These are phyloP conservation scores for Oehlia diaphana DNA, from an alignment of 192 early-diverging fungal species.

Conservation along the genomic window DNA sequence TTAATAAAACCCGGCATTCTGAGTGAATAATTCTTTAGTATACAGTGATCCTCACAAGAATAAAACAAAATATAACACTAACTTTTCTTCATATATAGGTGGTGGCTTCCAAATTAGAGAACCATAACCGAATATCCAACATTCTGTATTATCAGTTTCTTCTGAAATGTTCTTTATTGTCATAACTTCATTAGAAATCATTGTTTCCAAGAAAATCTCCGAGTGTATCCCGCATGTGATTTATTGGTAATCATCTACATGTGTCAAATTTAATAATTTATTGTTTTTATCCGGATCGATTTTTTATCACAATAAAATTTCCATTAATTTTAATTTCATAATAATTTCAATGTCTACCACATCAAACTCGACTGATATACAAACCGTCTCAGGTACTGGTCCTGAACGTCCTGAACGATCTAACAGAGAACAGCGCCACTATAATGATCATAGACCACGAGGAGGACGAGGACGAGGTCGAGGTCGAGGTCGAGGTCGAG, in stretches of 20 bases:
- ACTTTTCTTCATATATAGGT: conserved; percentile 52
- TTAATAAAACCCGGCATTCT: conserved; percentile 65
- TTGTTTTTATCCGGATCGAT: neutral
- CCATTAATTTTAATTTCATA: neutral
- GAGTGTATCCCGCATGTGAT: neutral
- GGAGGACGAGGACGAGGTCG: no score
- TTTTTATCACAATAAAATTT: neutral
- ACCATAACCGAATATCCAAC: conserved; percentile 62
- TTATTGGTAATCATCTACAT: neutral
- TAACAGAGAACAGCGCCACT: neutral
- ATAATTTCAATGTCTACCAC: neutral
- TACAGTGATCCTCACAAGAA: neutral
- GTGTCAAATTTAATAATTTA: no score
- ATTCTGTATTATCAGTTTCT: neutral
- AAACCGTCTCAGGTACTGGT: neutral
- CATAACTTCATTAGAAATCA: neutral
- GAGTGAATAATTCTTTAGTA: neutral
- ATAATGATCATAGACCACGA: neutral
- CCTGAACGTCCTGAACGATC: neutral
- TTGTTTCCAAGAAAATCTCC: neutral
- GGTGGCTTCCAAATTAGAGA: conserved; percentile 59
- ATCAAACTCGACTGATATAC: neutral
- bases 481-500: neutral
- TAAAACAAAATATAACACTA: neutral
- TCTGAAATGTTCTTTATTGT: neutral